phyloP scores from a whole-genome alignment of 1,139 yeast genomes.

The Taphrina pruni region DNA sequence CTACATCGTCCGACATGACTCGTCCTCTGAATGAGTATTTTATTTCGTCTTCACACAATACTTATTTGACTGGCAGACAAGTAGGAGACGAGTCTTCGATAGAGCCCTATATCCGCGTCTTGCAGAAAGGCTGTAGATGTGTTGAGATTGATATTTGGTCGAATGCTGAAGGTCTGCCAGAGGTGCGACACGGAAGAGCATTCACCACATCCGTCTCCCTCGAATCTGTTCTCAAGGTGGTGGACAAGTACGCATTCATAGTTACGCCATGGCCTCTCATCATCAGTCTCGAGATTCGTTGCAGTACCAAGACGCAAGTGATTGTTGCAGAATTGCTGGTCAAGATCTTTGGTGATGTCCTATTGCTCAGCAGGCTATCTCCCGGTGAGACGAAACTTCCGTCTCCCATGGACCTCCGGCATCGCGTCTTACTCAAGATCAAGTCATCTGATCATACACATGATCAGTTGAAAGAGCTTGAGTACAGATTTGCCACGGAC shows the following conservation, averaged over 20 bases:
- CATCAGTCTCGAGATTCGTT: conserved; percentile 84
- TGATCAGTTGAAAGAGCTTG: not conserved
- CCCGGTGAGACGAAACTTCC: conserved; percentile 58
- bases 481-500: not conserved
- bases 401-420: conserved; percentile 71
- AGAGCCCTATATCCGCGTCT: conserved; percentile 86
- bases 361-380: conserved; percentile 55
- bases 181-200: conserved; percentile 87
- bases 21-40: conserved; percentile 83
- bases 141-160: conserved; percentile 97
- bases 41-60: conserved; percentile 93
- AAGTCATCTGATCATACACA: conserved; percentile 49
- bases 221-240: conserved; percentile 69
- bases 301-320: conserved; percentile 68
- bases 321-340: conserved; percentile 61
- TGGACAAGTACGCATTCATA: conserved; percentile 83
- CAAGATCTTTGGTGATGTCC: conserved; percentile 64
- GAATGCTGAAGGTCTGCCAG: conserved; percentile 70
- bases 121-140: conserved; percentile 91
- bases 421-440: conserved; percentile 75
- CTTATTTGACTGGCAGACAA: conserved; percentile 86
- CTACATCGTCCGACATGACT: conserved; percentile 58
- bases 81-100: conserved; percentile 89
- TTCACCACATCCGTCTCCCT: conserved; percentile 77
- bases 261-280: conserved; percentile 83